Evolutionary conservation across 148 eudicot species (phyloP).

Genomic region (Pouteria glomerata): DNA sequence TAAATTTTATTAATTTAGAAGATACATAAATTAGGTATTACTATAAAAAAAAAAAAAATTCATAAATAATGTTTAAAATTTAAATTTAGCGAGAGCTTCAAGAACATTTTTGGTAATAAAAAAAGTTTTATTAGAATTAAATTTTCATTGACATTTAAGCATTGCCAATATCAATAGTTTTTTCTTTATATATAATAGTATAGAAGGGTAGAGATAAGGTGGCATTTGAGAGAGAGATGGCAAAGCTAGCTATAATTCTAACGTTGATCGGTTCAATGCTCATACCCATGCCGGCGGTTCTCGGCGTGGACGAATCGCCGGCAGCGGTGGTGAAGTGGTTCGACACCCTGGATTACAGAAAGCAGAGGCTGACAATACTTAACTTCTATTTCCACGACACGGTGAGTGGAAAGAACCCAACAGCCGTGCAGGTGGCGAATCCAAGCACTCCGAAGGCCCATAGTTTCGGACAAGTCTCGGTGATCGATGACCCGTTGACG

Average conservation of each 20-base stretch:
- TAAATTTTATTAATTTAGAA: no score
- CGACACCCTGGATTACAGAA: background rate
- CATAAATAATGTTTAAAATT: no score
- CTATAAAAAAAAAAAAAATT: no score
- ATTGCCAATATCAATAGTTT: no score
- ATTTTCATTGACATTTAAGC: no score
- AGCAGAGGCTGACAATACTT: conserved; percentile 25
- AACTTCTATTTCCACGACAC: conserved; percentile 41
- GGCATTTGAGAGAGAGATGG: no score
- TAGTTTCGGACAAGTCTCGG: conserved; percentile 20
- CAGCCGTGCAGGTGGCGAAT: conserved; percentile 21
- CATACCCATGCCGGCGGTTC: background rate
- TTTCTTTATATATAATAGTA: no score
- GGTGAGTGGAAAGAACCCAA: conserved; percentile 23
- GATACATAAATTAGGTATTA: no score
- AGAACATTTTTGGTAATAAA: no score
- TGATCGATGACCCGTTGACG: conserved; percentile 38
- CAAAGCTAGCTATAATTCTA: background rate
- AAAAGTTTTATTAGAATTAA: no score
- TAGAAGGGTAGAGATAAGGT: no score
- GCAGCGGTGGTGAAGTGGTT: conserved; percentile 7
- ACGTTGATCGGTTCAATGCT: background rate
- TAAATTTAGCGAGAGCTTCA: no score
- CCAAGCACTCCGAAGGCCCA: conserved; percentile 8
- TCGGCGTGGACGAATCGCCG: background rate